Evolutionary conservation across 805 yeast species (phyloP).

Genomic region (Cyberlindnera samutprakarnensis): DNA sequence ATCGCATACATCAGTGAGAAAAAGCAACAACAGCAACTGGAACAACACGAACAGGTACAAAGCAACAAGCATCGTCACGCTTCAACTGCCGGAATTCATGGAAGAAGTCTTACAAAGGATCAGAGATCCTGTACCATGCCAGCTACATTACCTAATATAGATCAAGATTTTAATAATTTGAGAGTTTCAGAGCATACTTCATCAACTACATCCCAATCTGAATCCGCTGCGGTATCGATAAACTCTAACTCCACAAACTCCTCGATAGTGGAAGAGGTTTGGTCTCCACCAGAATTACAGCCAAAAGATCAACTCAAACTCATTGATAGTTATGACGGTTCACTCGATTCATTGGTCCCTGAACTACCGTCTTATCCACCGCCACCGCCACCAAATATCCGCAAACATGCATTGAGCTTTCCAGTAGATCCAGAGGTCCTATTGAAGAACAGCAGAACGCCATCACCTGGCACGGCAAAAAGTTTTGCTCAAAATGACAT

Average conservation of each 20-base stretch:
- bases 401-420: not conserved
- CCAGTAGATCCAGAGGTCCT: not conserved
- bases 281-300: conserved; percentile 32
- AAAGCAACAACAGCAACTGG: not conserved
- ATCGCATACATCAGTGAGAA: conserved; percentile 22
- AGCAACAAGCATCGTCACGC: no score
- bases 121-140: not conserved
- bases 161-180: no score
- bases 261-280: conserved; percentile 21
- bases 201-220: not conserved
- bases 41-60: conserved; percentile 8
- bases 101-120: conserved; percentile 8
- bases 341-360: conserved; percentile 11
- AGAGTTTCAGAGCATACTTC: not conserved
- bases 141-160: not conserved
- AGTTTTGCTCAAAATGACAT: no score
- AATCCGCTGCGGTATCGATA: conserved; percentile 5
- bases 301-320: conserved; percentile 32
- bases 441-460: not conserved
- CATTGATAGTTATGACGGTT: conserved; percentile 19
- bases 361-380: conserved; percentile 6
- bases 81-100: conserved; percentile 21
- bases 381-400: not conserved
- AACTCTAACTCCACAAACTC: conserved; percentile 7
- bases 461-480: not conserved